phyloP scores from a whole-genome alignment of 345 rosid genomes.

The Populus nigra region DNA sequence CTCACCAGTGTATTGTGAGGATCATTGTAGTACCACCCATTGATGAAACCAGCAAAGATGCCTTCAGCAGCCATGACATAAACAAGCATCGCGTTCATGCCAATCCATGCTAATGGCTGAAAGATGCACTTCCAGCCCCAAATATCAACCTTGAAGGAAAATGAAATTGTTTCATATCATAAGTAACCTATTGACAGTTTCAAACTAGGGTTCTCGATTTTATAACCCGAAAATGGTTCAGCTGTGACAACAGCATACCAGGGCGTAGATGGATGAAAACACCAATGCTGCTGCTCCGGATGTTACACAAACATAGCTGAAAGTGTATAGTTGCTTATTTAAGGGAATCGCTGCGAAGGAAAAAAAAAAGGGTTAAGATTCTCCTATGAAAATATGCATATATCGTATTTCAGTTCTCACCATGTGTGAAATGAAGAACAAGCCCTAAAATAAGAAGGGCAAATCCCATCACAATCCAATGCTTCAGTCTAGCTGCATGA shows the following conservation, averaged over 20 bases:
- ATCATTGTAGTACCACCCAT: conserved; percentile 78
- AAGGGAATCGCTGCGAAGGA: conserved; percentile 64
- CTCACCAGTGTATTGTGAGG: conserved; percentile 68
- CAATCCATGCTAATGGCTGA: conserved; percentile 80
- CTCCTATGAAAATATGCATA: neutral
- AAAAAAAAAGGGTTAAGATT: neutral
- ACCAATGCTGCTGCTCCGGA: conserved; percentile 79
- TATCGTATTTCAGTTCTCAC: conserved; percentile 37
- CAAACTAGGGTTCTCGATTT: neutral
- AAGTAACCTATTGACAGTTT: neutral
- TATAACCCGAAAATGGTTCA: neutral
- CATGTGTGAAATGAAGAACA: conserved; percentile 61
- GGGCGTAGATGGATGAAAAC: conserved; percentile 58
- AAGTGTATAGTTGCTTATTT: conserved; percentile 75
- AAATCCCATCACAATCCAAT: conserved; percentile 63
- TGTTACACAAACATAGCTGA: conserved; percentile 80
- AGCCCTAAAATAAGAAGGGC: conserved; percentile 56
- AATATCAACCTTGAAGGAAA: conserved; percentile 60
- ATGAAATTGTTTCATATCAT: neutral
- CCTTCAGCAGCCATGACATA: conserved; percentile 97
- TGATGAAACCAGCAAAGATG: conserved; percentile 77
- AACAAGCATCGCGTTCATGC: conserved; percentile 93
- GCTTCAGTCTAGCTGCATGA: conserved; percentile 67
- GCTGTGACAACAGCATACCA: conserved; percentile 43
- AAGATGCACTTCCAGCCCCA: conserved; percentile 42